These are phyloP conservation scores for Puccinia horiana DNA, from an alignment of 1,284 basidiomycete genomes.

Conservation along the genomic window DNA sequence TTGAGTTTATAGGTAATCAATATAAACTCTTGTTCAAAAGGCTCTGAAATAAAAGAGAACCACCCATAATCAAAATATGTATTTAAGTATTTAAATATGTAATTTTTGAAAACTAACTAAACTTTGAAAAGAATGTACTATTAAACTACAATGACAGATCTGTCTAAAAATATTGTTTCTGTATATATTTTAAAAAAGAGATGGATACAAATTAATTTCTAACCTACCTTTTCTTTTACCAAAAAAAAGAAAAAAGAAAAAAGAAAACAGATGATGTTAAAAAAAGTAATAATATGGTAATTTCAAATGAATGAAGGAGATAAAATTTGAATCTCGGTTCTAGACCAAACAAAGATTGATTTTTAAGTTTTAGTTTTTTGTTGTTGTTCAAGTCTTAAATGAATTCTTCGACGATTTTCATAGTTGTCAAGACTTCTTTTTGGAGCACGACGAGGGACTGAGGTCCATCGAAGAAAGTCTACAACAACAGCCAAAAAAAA, in stretches of 20 bases:
- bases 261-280: too few species aligned
- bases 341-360: neutral
- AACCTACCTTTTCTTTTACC: neutral
- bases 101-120: too few species aligned
- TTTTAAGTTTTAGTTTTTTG: neutral
- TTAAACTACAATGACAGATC: too few species aligned
- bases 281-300: neutral
- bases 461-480: constrained; percentile 16
- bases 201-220: too few species aligned
- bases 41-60: too few species aligned
- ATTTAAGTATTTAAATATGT: too few species aligned
- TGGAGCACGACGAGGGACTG: neutral
- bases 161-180: too few species aligned
- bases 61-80: too few species aligned
- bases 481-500: neutral
- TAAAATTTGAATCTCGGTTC: neutral
- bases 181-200: too few species aligned
- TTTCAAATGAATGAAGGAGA: neutral
- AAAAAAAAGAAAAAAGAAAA: neutral
- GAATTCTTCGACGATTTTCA: constrained; percentile 8
- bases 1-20: too few species aligned
- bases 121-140: too few species aligned
- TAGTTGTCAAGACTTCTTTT: neutral
- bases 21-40: too few species aligned
- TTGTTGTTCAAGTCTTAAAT: neutral